phyloP scores from a whole-genome alignment of 306 rosid species.

The Quercus bicolor region DNA sequence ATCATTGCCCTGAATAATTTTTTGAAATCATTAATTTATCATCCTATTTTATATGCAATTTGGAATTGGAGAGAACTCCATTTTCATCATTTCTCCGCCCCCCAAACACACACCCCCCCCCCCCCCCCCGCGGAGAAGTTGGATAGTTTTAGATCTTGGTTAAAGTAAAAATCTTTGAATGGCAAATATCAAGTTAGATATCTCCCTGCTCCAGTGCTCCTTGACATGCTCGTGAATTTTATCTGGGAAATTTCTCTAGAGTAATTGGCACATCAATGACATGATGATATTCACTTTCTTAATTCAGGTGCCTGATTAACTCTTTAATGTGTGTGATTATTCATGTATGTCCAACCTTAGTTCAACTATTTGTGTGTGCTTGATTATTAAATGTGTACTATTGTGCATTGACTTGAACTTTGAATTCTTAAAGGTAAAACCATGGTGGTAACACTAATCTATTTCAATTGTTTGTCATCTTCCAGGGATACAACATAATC shows the following conservation, averaged over 20 bases:
- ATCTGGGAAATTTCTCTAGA: background rate
- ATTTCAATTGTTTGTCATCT: conserved; percentile 10
- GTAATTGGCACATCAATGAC: background rate
- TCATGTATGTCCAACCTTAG: background rate
- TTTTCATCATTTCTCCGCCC: background rate
- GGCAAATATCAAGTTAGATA: background rate
- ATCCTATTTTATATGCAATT: background rate
- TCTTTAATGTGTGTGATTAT: background rate
- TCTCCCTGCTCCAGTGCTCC: background rate
- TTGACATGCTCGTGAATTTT: background rate
- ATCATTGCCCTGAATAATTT: background rate
- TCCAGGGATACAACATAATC: conserved; percentile 43
- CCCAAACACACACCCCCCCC: rapidly evolving
- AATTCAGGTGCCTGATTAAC: background rate
- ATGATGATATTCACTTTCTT: background rate
- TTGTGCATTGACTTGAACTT: background rate
- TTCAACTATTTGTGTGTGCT: background rate
- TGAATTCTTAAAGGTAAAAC: background rate
- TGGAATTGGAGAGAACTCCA: background rate
- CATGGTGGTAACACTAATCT: background rate
- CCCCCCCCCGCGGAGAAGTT: background rate
- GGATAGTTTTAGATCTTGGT: background rate
- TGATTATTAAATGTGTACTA: background rate
- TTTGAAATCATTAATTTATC: background rate
- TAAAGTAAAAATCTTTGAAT: background rate